Base-by-base conservation (phyloP, 257 asterid species). In the Rehmannia glutinosa region DNA sequence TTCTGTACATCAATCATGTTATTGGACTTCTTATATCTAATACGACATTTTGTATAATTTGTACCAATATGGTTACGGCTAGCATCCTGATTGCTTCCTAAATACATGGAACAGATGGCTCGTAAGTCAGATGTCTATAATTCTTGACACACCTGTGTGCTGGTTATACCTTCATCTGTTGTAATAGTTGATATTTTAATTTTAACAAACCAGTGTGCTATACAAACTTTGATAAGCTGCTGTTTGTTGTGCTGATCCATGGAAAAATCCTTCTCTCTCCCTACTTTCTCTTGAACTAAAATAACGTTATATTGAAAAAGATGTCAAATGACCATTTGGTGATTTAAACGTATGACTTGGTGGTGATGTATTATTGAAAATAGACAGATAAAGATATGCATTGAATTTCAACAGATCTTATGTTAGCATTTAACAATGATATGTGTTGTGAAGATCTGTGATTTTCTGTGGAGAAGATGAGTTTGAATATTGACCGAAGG, bases 31-130 rank as follows among this genome's bases (percentile, higher is more conserved):
- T 59, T 65, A 30, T 53, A 49, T 42, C 36, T 51, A 30, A 41
- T 78, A 69, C 70, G 59, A 64, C 68, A 68, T 70, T 66, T 47
- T 32, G 49, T 39, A 12, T 74, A 13, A 28, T 30, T 1, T 25
- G 39, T 56, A 50, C 21, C n/a, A 23, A 32, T 45, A 17, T 71
- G 53, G 65, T 27, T 68, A 45, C 36, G 56, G 46, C 38, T 56
- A 62, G 70, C 45, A 21, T 24, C 52, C 32, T 16, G 12, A 7
- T 50, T 46, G 41, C 28, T 60, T 67, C 23, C 32, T 24, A 43
- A 45, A 6, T 30, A 65, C 59, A 47, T 52, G 32, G 36, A 49
- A 46, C 47, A n/a, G 57, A 45, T 59, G 62, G 47, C 70, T 39
- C 23, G 35, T 60, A 32, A 63, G 51, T 64, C 43, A 17, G 47